These are phyloP conservation scores for Rosa lucieae DNA, from an alignment of 306 rosid species.

Conservation along the genomic window DNA sequence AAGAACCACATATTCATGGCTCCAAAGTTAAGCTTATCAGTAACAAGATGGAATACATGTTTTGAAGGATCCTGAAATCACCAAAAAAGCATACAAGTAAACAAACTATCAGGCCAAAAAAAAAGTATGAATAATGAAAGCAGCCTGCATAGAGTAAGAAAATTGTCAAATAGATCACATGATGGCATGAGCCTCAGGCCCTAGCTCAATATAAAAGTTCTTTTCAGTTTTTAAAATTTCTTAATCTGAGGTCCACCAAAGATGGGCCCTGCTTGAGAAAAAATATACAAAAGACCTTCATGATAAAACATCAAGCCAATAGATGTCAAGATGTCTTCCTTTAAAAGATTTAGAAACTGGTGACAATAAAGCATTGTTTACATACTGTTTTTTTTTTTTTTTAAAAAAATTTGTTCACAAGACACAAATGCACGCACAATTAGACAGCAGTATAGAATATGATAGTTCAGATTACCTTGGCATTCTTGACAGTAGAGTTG, in stretches of 20 bases:
- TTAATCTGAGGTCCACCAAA: not conserved
- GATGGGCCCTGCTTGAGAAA: not conserved
- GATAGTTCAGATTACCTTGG: slow-evolving; percentile 56
- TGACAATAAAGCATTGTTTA: too few relatives aligned
- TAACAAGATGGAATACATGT: slow-evolving; percentile 92
- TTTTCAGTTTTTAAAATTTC: not conserved
- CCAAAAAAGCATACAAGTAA: slow-evolving; percentile 27
- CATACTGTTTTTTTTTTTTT: not conserved
- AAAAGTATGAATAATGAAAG: slow-evolving; percentile 16
- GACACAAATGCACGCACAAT: slow-evolving; percentile 8
- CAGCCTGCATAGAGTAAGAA: slow-evolving; percentile 2
- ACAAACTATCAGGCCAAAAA: not conserved
- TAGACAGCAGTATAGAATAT: slow-evolving; percentile 16
- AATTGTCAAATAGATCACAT: not conserved
- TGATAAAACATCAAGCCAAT: slow-evolving; percentile 2
- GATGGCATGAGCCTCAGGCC: not conserved
- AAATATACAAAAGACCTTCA: not conserved
- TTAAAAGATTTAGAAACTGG: not conserved
- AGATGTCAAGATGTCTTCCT: not conserved
- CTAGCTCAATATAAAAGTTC: not conserved
- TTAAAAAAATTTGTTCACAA: not conserved
- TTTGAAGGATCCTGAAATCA: slow-evolving; percentile 82
- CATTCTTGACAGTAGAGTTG: slow-evolving; percentile 76
- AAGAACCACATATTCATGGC: slow-evolving; percentile 99
- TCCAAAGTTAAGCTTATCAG: slow-evolving; percentile 92